Evolutionary conservation across 495 filamentous ascomycete species (phyloP).

Genomic region (Evansstolkia leycettana): DNA sequence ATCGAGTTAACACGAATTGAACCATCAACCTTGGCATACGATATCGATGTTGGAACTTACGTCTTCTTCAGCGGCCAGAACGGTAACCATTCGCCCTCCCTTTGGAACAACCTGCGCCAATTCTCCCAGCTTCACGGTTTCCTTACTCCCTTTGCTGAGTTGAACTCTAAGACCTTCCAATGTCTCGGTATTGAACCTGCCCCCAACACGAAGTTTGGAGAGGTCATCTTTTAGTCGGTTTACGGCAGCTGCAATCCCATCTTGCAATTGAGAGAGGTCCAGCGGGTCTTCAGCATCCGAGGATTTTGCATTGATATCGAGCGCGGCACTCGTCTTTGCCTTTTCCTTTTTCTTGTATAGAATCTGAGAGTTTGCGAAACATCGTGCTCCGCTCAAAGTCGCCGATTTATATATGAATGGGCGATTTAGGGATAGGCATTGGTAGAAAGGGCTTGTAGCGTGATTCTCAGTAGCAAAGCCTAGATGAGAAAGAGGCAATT

Average conservation of each 20-base stretch:
- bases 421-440: not conserved
- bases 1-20: not conserved
- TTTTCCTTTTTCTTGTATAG: slow-evolving; percentile 31
- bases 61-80: slow-evolving; percentile 52
- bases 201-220: slow-evolving; percentile 50
- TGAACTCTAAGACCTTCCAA: slow-evolving; percentile 55
- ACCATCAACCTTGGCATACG: too few relatives aligned
- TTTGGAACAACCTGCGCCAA: slow-evolving; percentile 67
- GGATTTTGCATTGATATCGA: slow-evolving; percentile 3
- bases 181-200: slow-evolving; percentile 54
- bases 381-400: not conserved
- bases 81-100: slow-evolving; percentile 50
- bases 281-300: slow-evolving; percentile 41
- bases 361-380: slow-evolving; percentile 14
- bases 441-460: too few relatives aligned
- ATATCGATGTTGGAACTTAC: slow-evolving; percentile 32
- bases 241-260: slow-evolving; percentile 43
- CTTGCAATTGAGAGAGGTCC: slow-evolving; percentile 53
- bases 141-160: slow-evolving; percentile 39
- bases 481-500: too few relatives aligned
- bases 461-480: too few relatives aligned
- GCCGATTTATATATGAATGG: not conserved
- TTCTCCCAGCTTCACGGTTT: slow-evolving; percentile 45
- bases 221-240: slow-evolving; percentile 50
- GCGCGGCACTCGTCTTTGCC: slow-evolving; percentile 10